Evolutionary conservation across 164 flowering plant genomes (phyloP).

Genomic region (Pachysandra terminalis): DNA sequence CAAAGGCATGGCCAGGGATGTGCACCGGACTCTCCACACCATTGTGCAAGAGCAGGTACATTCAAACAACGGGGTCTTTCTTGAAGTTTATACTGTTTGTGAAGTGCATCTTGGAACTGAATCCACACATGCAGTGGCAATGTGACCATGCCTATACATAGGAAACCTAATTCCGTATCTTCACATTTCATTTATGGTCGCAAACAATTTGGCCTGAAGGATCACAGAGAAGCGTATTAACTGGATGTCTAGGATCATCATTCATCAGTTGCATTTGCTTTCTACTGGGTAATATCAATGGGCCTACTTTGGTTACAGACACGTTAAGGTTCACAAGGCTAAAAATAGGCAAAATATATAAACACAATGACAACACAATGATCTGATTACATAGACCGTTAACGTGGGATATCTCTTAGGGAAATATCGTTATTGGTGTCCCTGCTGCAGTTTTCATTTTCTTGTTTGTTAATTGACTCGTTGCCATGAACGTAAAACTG

Average conservation of each 20-base stretch:
- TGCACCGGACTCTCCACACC: constrained; percentile 90
- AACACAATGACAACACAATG: neutral
- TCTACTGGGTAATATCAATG: neutral
- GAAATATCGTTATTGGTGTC: no score
- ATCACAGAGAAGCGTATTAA: neutral
- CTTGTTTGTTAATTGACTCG: no score
- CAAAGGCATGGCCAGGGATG: constrained; percentile 98
- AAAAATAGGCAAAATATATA: no score
- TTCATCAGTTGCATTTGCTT: neutral
- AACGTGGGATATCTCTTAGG: neutral
- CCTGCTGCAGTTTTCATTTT: no score
- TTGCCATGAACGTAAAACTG: no score
- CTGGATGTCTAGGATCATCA: neutral
- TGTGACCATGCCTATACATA: neutral
- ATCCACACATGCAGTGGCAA: neutral
- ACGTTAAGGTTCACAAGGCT: no score
- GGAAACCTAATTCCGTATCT: no score
- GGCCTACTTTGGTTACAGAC: no score
- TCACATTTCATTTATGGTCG: neutral
- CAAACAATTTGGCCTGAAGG: neutral
- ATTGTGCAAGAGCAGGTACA: constrained; percentile 92
- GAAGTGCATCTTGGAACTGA: no score
- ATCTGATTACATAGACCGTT: neutral
- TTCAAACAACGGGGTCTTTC: neutral
- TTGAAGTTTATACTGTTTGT: no score